Conservation (phyloP, 2,329 filamentous ascomycete genomes). For the Fusarium aywerte region DNA sequence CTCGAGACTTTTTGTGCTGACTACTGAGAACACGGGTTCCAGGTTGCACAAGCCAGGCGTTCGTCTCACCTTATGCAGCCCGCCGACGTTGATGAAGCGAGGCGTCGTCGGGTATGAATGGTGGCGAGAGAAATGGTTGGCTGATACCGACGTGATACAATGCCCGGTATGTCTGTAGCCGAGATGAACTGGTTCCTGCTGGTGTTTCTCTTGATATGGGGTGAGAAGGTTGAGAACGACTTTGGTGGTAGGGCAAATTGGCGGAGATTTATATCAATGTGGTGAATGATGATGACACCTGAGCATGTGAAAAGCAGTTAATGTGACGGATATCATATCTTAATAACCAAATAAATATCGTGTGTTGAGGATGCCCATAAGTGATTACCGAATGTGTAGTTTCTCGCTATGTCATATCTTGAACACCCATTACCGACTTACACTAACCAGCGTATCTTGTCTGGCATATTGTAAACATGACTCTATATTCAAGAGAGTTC, state of each 20-base stretch:
- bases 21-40: background rate
- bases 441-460: background rate
- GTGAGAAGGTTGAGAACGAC: background rate
- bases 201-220: background rate
- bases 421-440: no score
- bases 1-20: background rate
- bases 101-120: conserved; percentile 18
- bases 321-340: no score
- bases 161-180: conserved; percentile 18
- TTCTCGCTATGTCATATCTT: no score
- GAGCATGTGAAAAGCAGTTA: background rate
- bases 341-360: background rate
- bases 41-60: conserved; percentile 28
- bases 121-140: conserved; percentile 20
- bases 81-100: conserved; percentile 41
- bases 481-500: background rate
- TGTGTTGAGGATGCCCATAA: background rate
- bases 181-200: conserved; percentile 19
- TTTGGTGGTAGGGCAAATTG: background rate
- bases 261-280: background rate
- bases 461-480: background rate
- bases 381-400: no score
- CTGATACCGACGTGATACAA: conserved; percentile 13
- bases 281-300: background rate
- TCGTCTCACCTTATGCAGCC: conserved; percentile 35